Conservation (phyloP, 2,329 filamentous ascomycete genomes). For the Penicillium sumatraense region DNA sequence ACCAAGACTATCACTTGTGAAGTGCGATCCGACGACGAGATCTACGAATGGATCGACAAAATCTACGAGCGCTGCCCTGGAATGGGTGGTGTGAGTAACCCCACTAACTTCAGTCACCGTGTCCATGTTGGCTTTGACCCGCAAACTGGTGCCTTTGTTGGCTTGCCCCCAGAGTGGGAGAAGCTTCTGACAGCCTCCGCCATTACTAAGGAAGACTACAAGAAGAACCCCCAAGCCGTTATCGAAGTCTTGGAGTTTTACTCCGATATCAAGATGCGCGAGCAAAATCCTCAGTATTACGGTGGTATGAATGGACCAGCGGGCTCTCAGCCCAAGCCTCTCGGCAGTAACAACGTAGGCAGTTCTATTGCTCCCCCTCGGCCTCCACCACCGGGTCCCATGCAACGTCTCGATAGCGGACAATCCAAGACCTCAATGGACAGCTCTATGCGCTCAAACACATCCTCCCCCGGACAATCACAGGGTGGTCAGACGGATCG, state of each 20-base stretch:
- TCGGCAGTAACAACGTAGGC: conserved; percentile 56
- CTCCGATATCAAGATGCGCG: conserved; percentile 68
- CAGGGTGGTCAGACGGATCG: conserved; percentile 60
- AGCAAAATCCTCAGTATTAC: conserved; percentile 66
- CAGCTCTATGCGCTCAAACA: conserved; percentile 37
- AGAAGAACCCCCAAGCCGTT: conserved; percentile 86
- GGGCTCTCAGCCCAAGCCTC: conserved; percentile 50
- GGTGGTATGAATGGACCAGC: conserved; percentile 66
- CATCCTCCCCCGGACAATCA: conserved; percentile 38
- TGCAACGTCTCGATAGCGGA: conserved; percentile 51
- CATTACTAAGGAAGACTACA: conserved; percentile 97
- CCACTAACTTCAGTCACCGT: conserved; percentile 95
- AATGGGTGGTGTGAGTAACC: conserved; percentile 98
- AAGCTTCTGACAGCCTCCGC: conserved; percentile 94
- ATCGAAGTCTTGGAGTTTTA: conserved; percentile 72
- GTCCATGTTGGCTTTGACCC: conserved; percentile 98
- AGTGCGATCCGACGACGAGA: conserved; percentile 92
- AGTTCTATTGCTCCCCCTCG: conserved; percentile 70
- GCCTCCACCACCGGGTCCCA: conserved; percentile 61
- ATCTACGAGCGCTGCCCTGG: conserved; percentile 96
- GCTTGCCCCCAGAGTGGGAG: conserved; percentile 94
- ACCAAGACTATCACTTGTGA: conserved; percentile 87
- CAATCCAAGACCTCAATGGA: conserved; percentile 39
- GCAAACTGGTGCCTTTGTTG: conserved; percentile 91
- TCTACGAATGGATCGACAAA: conserved; percentile 98